Percentiles rank a stretch among this genome's conserved stretches.
phyloP scores from a whole-genome alignment of 192 early-diverging fungal species.

The Jimgerdemannia flammicorona region DNA sequence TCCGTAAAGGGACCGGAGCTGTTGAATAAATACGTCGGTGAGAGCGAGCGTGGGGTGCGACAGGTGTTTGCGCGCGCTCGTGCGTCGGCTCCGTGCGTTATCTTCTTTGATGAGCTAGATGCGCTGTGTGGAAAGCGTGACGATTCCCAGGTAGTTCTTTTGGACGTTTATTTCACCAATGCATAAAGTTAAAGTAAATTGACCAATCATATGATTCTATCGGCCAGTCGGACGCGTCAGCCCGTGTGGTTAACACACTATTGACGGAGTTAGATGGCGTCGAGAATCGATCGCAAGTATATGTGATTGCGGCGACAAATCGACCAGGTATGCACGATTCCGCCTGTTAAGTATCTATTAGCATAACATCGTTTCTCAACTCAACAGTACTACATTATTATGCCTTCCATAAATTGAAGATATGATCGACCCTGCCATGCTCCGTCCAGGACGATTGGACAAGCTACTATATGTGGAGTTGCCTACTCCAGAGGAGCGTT shows the following conservation, averaged over 20 bases:
- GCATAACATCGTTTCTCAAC: not conserved
- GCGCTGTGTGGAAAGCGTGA: conserved; percentile 89
- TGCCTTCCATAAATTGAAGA: conserved; percentile 1
- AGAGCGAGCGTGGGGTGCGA: conserved; percentile 94
- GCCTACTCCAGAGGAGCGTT: conserved; percentile 73
- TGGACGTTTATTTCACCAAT: not conserved
- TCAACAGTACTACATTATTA: not conserved
- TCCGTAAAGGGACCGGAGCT: conserved; percentile 98
- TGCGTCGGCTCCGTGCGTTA: conserved; percentile 91
- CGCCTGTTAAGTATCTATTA: not conserved
- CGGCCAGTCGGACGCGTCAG: conserved; percentile 77
- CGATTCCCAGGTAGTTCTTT: conserved; percentile 72
- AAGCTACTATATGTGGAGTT: conserved; percentile 97
- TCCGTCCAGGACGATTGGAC: conserved; percentile 94
- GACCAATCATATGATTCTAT: conserved; percentile 2
- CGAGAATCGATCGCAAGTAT: conserved; percentile 83
- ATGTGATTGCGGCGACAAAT: conserved; percentile 97
- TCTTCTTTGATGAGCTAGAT: conserved; percentile 99
- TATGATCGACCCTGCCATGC: conserved; percentile 94
- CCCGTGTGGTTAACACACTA: conserved; percentile 95
- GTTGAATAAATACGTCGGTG: conserved; percentile 98
- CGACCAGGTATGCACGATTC: conserved; percentile 55
- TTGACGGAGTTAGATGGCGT: conserved; percentile 97
- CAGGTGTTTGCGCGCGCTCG: conserved; percentile 94
- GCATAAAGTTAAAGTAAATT: not conserved